Conservation (phyloP, 225 moss, liverwort and hornwort genomes). For the Thuidium tamariscinum region DNA sequence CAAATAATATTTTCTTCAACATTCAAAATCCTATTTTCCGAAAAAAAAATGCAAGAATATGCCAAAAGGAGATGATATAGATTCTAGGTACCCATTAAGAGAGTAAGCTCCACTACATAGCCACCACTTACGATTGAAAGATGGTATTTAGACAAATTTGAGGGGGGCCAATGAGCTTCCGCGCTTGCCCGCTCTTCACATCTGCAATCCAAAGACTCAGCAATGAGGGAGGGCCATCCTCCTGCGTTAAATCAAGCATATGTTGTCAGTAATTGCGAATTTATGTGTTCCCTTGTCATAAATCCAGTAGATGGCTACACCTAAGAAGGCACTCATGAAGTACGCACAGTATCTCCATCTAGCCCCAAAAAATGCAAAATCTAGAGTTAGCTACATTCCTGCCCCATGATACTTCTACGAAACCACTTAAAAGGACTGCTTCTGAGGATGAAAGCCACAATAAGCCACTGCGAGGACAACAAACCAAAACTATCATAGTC, state of each 20-base stretch:
- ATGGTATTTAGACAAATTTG: conserved; percentile 35
- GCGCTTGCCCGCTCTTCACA: conserved; percentile 34
- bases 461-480: neutral
- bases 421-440: neutral
- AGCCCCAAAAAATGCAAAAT: neutral
- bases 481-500: neutral
- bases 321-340: neutral
- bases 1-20: neutral
- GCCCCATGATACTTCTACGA: neutral
- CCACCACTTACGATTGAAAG: conserved; percentile 42
- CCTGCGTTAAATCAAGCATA: conserved; percentile 11
- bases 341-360: neutral
- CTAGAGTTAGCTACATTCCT: neutral
- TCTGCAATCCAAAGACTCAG: conserved; percentile 52
- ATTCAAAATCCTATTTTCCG: neutral
- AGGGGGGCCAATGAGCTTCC: conserved; percentile 36
- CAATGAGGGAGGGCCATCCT: conserved; percentile 33
- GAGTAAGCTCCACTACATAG: neutral
- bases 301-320: neutral
- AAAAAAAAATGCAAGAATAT: neutral
- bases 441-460: neutral
- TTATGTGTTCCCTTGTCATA: neutral
- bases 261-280: neutral
- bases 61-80: neutral
- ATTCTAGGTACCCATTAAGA: neutral